These are phyloP conservation scores for Papiliotrema nemorosa DNA, from an alignment of 1,284 basidiomycete genomes.

Conservation along the genomic window DNA sequence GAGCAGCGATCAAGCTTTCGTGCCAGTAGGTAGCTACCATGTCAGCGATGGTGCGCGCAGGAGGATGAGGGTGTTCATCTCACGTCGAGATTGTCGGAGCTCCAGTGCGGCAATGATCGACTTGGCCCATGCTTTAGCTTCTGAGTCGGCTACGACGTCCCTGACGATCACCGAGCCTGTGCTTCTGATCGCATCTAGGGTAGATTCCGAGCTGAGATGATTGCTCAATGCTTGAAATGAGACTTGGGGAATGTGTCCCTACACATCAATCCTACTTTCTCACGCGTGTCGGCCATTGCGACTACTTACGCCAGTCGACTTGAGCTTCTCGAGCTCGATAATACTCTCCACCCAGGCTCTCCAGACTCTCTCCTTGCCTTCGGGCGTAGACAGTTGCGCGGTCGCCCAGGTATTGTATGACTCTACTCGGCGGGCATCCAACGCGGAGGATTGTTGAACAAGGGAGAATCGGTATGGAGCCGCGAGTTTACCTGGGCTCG, in stretches of 20 bases:
- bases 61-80: constrained; percentile 6
- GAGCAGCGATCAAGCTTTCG: constrained; percentile 28
- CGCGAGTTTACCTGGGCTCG: background rate
- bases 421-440: background rate
- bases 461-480: constrained; percentile 4
- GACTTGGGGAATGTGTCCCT: constrained; percentile 28
- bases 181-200: constrained; percentile 16
- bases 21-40: constrained; percentile 35
- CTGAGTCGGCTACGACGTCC: constrained; percentile 38
- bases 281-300: background rate
- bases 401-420: constrained; percentile 15
- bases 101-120: constrained; percentile 16
- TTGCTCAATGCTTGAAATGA: constrained; percentile 27
- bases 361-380: constrained; percentile 8
- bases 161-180: constrained; percentile 35
- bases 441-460: background rate
- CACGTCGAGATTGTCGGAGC: constrained; percentile 18
- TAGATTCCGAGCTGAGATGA: constrained; percentile 17
- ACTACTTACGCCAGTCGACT: constrained; percentile 18
- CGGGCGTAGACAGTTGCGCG: constrained; percentile 11
- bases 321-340: constrained; percentile 8
- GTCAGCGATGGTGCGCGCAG: background rate
- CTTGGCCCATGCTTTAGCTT: constrained; percentile 32
- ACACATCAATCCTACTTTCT: background rate
- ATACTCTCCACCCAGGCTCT: constrained; percentile 12